Evolutionary conservation across 495 filamentous ascomycete species (phyloP).

Genomic region (Evansstolkia leycettana): DNA sequence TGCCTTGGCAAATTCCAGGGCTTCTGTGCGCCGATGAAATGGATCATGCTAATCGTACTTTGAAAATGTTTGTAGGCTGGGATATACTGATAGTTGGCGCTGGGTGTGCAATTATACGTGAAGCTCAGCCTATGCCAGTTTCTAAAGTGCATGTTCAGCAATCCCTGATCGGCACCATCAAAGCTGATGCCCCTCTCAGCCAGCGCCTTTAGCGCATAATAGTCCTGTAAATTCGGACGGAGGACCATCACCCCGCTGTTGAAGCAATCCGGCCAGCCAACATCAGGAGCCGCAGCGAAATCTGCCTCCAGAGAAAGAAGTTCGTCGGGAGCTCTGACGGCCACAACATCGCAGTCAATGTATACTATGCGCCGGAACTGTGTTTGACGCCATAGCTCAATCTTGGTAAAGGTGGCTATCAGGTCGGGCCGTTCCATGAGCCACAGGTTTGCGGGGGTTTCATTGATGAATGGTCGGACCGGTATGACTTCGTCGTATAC

Average conservation of each 20-base stretch:
- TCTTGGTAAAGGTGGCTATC: conserved; percentile 88
- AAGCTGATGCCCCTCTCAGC: conserved; percentile 84
- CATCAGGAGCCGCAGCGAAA: conserved; percentile 87
- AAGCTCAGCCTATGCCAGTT: conserved; percentile 87
- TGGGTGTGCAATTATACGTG: conserved; percentile 91
- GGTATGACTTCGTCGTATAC: conserved; percentile 85
- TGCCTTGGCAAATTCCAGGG: conserved; percentile 70
- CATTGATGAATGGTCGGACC: conserved; percentile 64
- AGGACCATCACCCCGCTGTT: conserved; percentile 94
- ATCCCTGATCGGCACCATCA: conserved; percentile 92
- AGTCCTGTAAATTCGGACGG: conserved; percentile 76
- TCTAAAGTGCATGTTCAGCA: conserved; percentile 89
- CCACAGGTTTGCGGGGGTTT: conserved; percentile 67
- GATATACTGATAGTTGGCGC: conserved; percentile 86
- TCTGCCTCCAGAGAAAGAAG: conserved; percentile 63
- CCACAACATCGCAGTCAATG: conserved; percentile 81
- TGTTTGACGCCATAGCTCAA: conserved; percentile 82
- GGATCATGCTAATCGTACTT: conserved; percentile 71
- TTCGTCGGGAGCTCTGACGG: conserved; percentile 81
- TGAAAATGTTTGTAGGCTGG: conserved; percentile 91
- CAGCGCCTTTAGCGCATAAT: conserved; percentile 69
- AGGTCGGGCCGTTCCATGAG: conserved; percentile 89
- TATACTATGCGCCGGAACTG: conserved; percentile 89
- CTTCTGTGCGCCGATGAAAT: conserved; percentile 88
- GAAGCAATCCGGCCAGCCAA: conserved; percentile 98